These are phyloP conservation scores for Cercophora scortea DNA, from an alignment of 495 filamentous ascomycete genomes.

Conservation along the genomic window DNA sequence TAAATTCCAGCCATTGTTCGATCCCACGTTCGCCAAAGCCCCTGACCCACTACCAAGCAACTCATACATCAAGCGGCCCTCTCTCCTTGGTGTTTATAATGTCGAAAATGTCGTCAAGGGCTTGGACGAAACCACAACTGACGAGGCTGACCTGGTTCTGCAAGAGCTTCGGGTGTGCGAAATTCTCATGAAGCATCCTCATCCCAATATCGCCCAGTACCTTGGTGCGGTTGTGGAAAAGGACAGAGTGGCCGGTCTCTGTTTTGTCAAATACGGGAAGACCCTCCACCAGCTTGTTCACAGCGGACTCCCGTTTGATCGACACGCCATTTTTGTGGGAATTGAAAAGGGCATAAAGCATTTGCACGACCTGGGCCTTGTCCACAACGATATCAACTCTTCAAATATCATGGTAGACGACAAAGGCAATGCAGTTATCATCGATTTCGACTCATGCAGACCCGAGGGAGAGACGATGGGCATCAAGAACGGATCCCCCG, in stretches of 20 bases:
- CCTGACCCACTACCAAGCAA: not conserved
- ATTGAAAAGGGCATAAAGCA: constrained; percentile 13
- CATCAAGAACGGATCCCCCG: not conserved
- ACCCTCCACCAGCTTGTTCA: not conserved
- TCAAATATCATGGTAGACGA: constrained; percentile 31
- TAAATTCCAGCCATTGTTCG: not conserved
- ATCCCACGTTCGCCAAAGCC: not conserved
- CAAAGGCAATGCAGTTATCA: constrained; percentile 8
- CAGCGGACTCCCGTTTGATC: not conserved
- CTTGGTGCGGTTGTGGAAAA: not conserved
- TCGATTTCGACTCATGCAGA: constrained; percentile 7
- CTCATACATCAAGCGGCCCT: not conserved
- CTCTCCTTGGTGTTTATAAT: not conserved
- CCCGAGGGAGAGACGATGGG: constrained; percentile 1
- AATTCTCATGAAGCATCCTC: not conserved
- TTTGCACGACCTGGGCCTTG: constrained; percentile 27
- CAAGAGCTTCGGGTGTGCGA: not conserved
- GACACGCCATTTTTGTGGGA: not conserved
- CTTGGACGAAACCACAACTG: not conserved
- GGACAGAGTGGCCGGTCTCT: constrained; percentile 1
- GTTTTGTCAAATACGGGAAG: not conserved
- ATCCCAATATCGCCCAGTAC: constrained; percentile 1
- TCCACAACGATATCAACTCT: constrained; percentile 35
- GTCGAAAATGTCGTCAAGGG: not conserved
- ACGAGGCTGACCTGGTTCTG: not conserved